These are phyloP conservation scores for Bertia moriformis DNA, from an alignment of 2,329 filamentous ascomycete species.

Conservation along the genomic window DNA sequence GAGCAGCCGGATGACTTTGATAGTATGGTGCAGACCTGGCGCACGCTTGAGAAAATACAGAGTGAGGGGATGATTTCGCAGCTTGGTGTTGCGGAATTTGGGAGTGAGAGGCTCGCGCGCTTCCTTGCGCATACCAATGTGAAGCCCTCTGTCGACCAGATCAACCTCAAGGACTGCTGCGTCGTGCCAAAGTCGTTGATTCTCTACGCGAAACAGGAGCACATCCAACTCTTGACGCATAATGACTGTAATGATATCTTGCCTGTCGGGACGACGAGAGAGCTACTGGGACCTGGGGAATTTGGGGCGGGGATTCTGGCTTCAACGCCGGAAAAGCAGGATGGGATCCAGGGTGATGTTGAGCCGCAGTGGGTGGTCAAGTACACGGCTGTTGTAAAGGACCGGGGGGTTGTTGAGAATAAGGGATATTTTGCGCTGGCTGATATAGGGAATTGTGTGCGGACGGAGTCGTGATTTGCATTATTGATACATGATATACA, in stretches of 20 bases:
- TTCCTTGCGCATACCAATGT: slow-evolving; percentile 61
- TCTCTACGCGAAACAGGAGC: slow-evolving; percentile 65
- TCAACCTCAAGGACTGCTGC: slow-evolving; percentile 91
- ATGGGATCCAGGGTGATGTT: slow-evolving; percentile 62
- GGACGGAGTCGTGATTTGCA: neutral
- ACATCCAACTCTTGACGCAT: slow-evolving; percentile 81
- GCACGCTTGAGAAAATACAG: slow-evolving; percentile 60
- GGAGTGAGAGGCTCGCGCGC: slow-evolving; percentile 63
- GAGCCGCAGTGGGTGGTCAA: slow-evolving; percentile 90
- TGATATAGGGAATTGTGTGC: slow-evolving; percentile 36
- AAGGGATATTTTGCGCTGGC: slow-evolving; percentile 94
- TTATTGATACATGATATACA: neutral
- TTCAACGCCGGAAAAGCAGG: slow-evolving; percentile 19
- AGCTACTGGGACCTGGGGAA: slow-evolving; percentile 62
- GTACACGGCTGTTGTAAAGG: slow-evolving; percentile 87
- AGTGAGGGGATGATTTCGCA: slow-evolving; percentile 55
- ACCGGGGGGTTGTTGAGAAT: slow-evolving; percentile 91
- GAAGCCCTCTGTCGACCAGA: slow-evolving; percentile 76
- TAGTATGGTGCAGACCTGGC: slow-evolving; percentile 42
- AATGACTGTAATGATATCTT: slow-evolving; percentile 88
- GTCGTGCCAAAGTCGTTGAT: slow-evolving; percentile 82
- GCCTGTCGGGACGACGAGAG: slow-evolving; percentile 68
- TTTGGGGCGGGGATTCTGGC: slow-evolving; percentile 65
- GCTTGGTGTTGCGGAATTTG: slow-evolving; percentile 83
- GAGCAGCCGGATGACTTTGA: slow-evolving; percentile 36